Conservation (phyloP, 768 basidiomycete genomes). For the Boletus bicolor region DNA sequence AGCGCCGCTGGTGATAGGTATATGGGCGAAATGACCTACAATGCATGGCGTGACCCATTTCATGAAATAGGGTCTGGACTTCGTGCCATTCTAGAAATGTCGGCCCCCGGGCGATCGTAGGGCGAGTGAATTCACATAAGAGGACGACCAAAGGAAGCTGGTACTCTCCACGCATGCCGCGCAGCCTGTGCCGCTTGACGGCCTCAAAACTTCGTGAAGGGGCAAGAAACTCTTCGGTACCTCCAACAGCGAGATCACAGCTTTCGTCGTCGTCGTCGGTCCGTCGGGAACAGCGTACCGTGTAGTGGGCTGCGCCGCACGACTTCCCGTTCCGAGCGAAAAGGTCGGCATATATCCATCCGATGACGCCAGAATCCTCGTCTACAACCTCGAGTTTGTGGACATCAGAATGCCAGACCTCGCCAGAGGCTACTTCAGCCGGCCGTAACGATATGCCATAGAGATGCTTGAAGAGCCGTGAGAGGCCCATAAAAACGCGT, state of each 20-base stretch:
- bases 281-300: conserved; percentile 89
- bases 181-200: conserved; percentile 55
- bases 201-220: conserved; percentile 64
- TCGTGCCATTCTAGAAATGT: conserved; percentile 89
- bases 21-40: conserved; percentile 56
- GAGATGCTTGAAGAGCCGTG: conserved; percentile 77
- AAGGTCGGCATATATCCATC: conserved; percentile 94
- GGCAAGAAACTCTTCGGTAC: conserved; percentile 38
- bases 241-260: conserved; percentile 51
- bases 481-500: conserved; percentile 90
- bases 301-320: conserved; percentile 94
- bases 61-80: conserved; percentile 92
- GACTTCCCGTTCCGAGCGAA: conserved; percentile 84
- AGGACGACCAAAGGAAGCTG: conserved; percentile 92
- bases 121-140: conserved; percentile 78
- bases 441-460: conserved; percentile 86
- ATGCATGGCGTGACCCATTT: conserved; percentile 99
- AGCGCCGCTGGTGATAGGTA: conserved; percentile 1
- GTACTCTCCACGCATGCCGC: conserved; percentile 64
- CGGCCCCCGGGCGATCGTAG: conserved; percentile 57
- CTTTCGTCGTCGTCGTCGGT: conserved; percentile 86
- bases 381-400: conserved; percentile 93
- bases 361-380: conserved; percentile 80
- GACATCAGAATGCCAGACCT: conserved; percentile 87
- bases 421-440: conserved; percentile 63